Evolutionary conservation across 371 early-diverging fungal genomes (phyloP).

Genomic region (Apophysomyces ossiformis): DNA sequence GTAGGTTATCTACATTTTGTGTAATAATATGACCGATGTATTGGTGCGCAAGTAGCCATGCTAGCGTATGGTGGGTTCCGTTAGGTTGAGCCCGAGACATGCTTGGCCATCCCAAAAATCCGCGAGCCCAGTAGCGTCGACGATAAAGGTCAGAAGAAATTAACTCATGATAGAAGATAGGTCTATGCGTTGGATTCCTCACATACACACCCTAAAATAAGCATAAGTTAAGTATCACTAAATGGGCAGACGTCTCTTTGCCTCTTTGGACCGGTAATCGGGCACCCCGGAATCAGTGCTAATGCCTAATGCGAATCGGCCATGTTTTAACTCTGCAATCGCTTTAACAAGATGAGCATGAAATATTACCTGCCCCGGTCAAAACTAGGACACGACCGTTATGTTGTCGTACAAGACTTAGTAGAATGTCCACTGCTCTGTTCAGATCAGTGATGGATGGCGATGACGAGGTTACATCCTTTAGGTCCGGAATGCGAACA

Average conservation of each 20-base stretch:
- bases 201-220: slow-evolving; percentile 69
- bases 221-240: background rate
- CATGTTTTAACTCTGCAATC: no score
- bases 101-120: slow-evolving; percentile 82
- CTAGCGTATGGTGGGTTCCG: slow-evolving; percentile 66
- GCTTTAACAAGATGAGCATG: background rate
- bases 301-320: slow-evolving; percentile 50
- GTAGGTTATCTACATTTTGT: slow-evolving; percentile 92
- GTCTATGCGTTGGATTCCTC: slow-evolving; percentile 79
- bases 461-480: slow-evolving; percentile 12
- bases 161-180: slow-evolving; percentile 81
- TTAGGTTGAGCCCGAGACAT: slow-evolving; percentile 77
- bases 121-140: slow-evolving; percentile 92
- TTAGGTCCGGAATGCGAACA: slow-evolving; percentile 44
- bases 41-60: slow-evolving; percentile 50
- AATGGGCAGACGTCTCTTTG: slow-evolving; percentile 1
- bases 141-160: slow-evolving; percentile 61
- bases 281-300: slow-evolving; percentile 88
- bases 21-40: slow-evolving; percentile 70
- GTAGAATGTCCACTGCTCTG: slow-evolving; percentile 37
- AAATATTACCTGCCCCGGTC: slow-evolving; percentile 54
- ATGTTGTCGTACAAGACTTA: slow-evolving; percentile 46
- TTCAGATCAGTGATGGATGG: slow-evolving; percentile 32
- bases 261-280: slow-evolving; percentile 84
- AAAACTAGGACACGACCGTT: slow-evolving; percentile 51